Base-by-base conservation (phyloP, 2,329 filamentous ascomycete genomes). In the Colletotrichum limetticola region DNA sequence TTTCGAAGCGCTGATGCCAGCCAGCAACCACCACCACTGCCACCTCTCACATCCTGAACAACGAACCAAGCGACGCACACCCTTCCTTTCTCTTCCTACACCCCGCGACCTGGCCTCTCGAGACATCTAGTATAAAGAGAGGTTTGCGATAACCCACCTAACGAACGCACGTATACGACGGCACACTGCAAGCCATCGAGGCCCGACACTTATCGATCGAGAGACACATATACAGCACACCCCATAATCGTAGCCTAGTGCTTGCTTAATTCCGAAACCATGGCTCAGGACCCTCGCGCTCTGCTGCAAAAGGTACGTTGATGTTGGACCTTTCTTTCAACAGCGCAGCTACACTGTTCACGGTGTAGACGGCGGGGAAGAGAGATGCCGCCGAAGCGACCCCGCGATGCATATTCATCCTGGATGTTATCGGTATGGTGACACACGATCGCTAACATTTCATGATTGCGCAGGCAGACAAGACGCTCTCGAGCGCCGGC, bases 281-380 rank as follows among this genome's bases (percentile, higher is more conserved):
- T 95, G 92, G 87, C 92, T 75, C 91, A 93, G 86, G 94, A 96
- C 82, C 94, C 94, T 75, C 91, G 92, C 81, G 92, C 91, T 76
- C 87, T 97, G 70, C 87, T 96, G 60, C 93, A 95, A 83, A 94
- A 95, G 89, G 93, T 95, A 78, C 75, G 80, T 74, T 74, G 42
- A 46, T 71, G 28, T 24, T 26, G 32, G 24, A 46, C 7, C 2
- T 19, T 14, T 16, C 46, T 6, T 5, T 32, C 30, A n/a, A n/a
- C 6, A 7, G 37, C 37, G 37, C 16, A 7, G 37, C 19, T 37
- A 11, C 1, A 30, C 12, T 14, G 16, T 42, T 42, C 37, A 42
- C 16, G 37, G 37, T 42, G 37, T 3, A 42, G 37, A 42, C 14
- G 16, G 16, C 37, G 16, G 37, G 37, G 6, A 14, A 19, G 37